Conservation (phyloP, 1,139 yeast genomes). For the Kluyveromyces marxianus region DNA sequence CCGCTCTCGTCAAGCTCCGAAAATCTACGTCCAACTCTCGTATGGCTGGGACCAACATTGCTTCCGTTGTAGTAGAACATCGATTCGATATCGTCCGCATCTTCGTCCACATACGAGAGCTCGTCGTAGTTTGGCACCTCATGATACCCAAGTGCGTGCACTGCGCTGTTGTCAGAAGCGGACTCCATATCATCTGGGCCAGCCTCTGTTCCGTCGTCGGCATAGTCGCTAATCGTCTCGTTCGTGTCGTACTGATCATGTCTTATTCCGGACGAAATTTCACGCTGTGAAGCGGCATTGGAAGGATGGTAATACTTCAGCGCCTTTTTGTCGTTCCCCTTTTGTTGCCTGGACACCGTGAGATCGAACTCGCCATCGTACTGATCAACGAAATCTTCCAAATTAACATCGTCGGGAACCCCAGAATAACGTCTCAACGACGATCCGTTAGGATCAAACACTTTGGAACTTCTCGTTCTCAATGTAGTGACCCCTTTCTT, state of each 20-base stretch:
- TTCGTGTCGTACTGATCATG: conserved; percentile 18
- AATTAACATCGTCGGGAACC: conserved; percentile 59
- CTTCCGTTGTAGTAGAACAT: conserved; percentile 27
- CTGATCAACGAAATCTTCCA: conserved; percentile 48
- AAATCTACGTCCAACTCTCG: conserved; percentile 24
- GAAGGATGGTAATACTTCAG: neutral
- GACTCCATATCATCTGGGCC: conserved; percentile 15
- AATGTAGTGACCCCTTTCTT: conserved; percentile 14
- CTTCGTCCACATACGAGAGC: conserved; percentile 10
- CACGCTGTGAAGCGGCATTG: neutral
- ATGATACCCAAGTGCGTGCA: conserved; percentile 9
- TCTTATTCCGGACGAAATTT: conserved; percentile 2
- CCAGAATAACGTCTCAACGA: conserved; percentile 68
- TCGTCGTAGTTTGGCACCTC: conserved; percentile 12
- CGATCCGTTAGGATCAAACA: conserved; percentile 64
- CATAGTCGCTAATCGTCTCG: conserved; percentile 22
- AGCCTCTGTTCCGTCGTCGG: conserved; percentile 29
- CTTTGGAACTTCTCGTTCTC: conserved; percentile 64
- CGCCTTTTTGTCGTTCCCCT: neutral
- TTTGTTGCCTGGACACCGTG: neutral
- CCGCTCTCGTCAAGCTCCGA: conserved; percentile 27
- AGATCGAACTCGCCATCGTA: conserved; percentile 41
- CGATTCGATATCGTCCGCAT: conserved; percentile 27
- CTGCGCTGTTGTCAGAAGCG: conserved; percentile 5
- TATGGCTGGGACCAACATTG: neutral